These are phyloP conservation scores for Stemphylium beticola DNA, from an alignment of 2,329 filamentous ascomycete genomes.

Conservation along the genomic window DNA sequence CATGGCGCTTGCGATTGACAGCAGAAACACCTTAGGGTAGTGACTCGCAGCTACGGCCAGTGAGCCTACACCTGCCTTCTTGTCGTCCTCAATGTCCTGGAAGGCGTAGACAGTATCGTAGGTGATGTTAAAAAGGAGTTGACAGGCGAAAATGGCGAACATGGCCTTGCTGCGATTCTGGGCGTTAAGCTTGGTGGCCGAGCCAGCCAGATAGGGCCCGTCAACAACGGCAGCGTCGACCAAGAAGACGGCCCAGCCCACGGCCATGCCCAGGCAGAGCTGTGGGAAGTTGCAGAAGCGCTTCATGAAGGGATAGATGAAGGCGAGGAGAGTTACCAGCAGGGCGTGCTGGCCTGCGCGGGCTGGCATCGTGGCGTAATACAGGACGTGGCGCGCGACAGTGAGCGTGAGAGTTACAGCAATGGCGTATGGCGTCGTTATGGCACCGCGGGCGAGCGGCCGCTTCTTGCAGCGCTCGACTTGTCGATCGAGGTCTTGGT, in stretches of 20 bases:
- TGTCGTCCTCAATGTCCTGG: constrained; percentile 47
- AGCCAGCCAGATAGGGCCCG: not conserved
- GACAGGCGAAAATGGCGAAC: constrained; percentile 3
- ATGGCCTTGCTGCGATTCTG: constrained; percentile 6
- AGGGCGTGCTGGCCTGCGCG: constrained; percentile 42
- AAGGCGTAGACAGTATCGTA: constrained; percentile 49
- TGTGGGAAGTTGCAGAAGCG: constrained; percentile 61
- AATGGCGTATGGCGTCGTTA: constrained; percentile 48
- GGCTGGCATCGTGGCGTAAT: not conserved
- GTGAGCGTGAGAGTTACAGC: not conserved
- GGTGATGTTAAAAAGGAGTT: constrained; percentile 6
- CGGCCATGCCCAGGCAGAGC: constrained; percentile 54
- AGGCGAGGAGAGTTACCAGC: constrained; percentile 52
- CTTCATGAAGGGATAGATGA: constrained; percentile 60
- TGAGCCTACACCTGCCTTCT: constrained; percentile 40
- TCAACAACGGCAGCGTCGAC: constrained; percentile 7
- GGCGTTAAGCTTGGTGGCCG: not conserved
- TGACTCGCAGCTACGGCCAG: constrained; percentile 22
- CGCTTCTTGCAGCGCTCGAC: constrained; percentile 31
- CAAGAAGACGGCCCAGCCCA: constrained; percentile 13
- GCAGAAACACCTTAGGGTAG: constrained; percentile 4
- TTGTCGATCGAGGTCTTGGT: constrained; percentile 60
- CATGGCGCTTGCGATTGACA: constrained; percentile 8
- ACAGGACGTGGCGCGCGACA: not conserved
- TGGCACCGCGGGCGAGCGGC: constrained; percentile 54